Evolutionary conservation across 192 early-diverging fungal species (phyloP), one percentile per base, ranked within the genome.

Genomic region (Pilaira anomala): DNA sequence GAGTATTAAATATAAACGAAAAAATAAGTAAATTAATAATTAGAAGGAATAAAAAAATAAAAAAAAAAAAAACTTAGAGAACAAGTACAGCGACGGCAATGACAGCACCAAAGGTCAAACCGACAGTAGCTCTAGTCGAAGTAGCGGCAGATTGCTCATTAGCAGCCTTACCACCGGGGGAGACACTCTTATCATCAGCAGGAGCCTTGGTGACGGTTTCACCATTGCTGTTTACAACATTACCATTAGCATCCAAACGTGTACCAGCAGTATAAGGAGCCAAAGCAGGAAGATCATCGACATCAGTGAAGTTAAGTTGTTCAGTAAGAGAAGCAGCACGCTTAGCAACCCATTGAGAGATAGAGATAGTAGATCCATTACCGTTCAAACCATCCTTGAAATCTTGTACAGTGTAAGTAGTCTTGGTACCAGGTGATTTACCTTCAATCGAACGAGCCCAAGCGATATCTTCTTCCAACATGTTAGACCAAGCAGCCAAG

Each of bases 391-490:
- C 54, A 30, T 53, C 45, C 7, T 45, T 36, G 29, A 69, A 63
- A 19, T 63, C 26, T 1, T 49, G 53, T 0, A 51, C 25, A 12
- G 68, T 69, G 42, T 45, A 69, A n/a, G 30, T 36, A 13, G 54
- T 63, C 22, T 50, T 50, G 14, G 22, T 44, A 16, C 68, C 68
- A 22, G 40, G 14, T 22, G 68, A 69, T 22, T 59, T 56, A 19
- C 75, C 57, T 2, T 65, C 50, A 24, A 61, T 61, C 19, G 25
- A n/a, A 14, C 72, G 69, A 28, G 76, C 69, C 78, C 78, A 80
- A 4, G 62, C 64, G 36, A 76, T 70, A 42, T 80, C 78, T 9
- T 71, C 72, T 25, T 65, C 12, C 42, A 80, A 62, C 78, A 80
- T 76, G 0, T 60, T 48, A 49, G 49, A 54, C 61, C 72, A 72